phyloP scores from a whole-genome alignment of 2,329 filamentous ascomycete genomes.

The Penicillium sp. region DNA sequence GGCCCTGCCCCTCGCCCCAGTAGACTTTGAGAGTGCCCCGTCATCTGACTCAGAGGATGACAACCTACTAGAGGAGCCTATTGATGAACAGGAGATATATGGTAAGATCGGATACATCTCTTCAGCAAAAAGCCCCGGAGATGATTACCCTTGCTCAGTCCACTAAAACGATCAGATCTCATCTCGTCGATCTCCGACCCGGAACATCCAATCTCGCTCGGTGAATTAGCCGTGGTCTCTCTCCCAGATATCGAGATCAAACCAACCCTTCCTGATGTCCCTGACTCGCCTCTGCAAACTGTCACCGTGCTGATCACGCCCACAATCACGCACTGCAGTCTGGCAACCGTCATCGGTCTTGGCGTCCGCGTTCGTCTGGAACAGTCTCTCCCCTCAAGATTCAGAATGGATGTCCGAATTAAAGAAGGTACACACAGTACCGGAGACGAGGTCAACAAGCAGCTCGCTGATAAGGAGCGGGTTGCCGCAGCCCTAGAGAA shows the following conservation, averaged over 20 bases:
- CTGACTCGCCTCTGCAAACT: slow-evolving; percentile 61
- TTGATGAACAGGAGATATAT: slow-evolving; percentile 97
- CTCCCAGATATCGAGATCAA: slow-evolving; percentile 86
- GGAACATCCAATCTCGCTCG: slow-evolving; percentile 91
- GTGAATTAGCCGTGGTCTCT: slow-evolving; percentile 90
- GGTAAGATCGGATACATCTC: slow-evolving; percentile 50
- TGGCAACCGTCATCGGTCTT: slow-evolving; percentile 93
- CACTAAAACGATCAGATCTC: slow-evolving; percentile 60
- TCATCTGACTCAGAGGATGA: slow-evolving; percentile 48
- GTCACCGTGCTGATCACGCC: slow-evolving; percentile 90
- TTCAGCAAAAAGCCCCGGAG: neutral
- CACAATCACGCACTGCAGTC: slow-evolving; percentile 93
- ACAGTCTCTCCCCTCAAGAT: slow-evolving; percentile 85
- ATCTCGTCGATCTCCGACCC: slow-evolving; percentile 94
- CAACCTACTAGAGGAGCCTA: slow-evolving; percentile 69
- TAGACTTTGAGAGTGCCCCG: slow-evolving; percentile 38
- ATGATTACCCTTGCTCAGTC: neutral
- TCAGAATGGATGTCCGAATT: slow-evolving; percentile 86
- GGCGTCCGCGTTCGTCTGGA: slow-evolving; percentile 89
- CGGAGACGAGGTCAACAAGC: slow-evolving; percentile 94
- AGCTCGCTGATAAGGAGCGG: slow-evolving; percentile 91
- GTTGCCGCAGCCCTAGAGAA: slow-evolving; percentile 95
- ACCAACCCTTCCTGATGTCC: slow-evolving; percentile 59
- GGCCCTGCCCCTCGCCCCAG: slow-evolving; percentile 46
- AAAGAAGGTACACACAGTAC: slow-evolving; percentile 96